Percentiles rank a stretch among this genome's conserved stretches.
Conservation (phyloP, 176 grass and related monocot genomes). For the Lolium multiflorum region DNA sequence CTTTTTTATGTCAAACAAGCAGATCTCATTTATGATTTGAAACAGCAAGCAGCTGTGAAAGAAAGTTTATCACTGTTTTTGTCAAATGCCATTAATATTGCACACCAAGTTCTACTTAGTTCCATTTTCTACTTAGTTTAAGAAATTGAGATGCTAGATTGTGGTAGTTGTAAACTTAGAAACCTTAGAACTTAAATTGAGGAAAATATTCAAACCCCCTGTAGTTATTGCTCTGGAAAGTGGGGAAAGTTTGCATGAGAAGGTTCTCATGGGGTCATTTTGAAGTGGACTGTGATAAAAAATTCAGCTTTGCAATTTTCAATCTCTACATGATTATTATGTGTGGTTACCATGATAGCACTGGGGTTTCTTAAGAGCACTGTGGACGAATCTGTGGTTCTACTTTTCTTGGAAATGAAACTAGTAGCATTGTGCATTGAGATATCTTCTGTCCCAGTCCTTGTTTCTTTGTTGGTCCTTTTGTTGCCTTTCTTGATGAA, state of each 20-base stretch:
- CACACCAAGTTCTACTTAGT: background rate
- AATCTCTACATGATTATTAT: slow-evolving; percentile 18
- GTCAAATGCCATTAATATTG: slow-evolving; percentile 32
- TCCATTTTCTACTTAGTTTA: slow-evolving; percentile 9
- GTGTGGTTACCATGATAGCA: slow-evolving; percentile 18
- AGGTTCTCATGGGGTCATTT: background rate
- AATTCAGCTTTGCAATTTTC: background rate
- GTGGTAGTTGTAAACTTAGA: slow-evolving; percentile 18
- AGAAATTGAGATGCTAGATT: slow-evolving; percentile 37
- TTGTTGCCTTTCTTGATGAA: slow-evolving; percentile 38
- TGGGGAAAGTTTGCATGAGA: slow-evolving; percentile 34
- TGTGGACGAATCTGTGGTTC: background rate
- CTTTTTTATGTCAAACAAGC: background rate
- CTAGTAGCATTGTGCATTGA: slow-evolving; percentile 5
- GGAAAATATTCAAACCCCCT: background rate
- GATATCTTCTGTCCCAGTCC: slow-evolving; percentile 5
- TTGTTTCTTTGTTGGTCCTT: slow-evolving; percentile 38
- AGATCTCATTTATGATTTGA: slow-evolving; percentile 41
- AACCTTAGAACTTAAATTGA: slow-evolving; percentile 5
- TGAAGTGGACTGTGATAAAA: slow-evolving; percentile 23
- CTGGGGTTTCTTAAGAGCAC: background rate
- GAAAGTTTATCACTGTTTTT: slow-evolving; percentile 19
- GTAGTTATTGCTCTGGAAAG: slow-evolving; percentile 10
- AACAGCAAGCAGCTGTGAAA: background rate
- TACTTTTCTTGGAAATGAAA: slow-evolving; percentile 21